phyloP scores from a whole-genome alignment of 331 rosid genomes.

The Acacia pycnantha region DNA sequence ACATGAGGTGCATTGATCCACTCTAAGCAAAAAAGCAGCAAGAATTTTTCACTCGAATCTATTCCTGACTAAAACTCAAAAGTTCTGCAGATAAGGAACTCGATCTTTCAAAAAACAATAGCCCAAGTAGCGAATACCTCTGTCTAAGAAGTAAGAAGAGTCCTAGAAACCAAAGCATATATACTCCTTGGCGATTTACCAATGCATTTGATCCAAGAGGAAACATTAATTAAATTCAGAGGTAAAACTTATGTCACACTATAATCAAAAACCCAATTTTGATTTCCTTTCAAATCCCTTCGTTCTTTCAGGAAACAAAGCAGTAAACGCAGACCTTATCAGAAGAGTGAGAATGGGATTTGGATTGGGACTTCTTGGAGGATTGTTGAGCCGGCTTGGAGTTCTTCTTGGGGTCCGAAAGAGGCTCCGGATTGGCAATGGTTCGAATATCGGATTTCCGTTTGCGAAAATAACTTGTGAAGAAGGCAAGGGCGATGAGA shows the following conservation, averaged over 20 bases:
- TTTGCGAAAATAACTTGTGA: conserved; percentile 57
- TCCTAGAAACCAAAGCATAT: neutral
- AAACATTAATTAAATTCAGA: neutral
- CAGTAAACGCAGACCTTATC: conserved; percentile 56
- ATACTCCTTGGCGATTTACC: neutral
- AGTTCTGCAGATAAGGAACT: neutral
- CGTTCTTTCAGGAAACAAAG: conserved; percentile 21
- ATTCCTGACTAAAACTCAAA: neutral
- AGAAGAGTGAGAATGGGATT: conserved; percentile 62
- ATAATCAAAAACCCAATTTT: neutral
- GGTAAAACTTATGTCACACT: neutral
- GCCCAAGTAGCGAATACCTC: neutral
- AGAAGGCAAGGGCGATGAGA: conserved; percentile 62
- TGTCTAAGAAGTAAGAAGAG: neutral
- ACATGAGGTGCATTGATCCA: neutral
- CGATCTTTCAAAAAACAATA: conserved; percentile 5
- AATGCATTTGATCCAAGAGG: conserved; percentile 14
- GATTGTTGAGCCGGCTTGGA: conserved; percentile 41
- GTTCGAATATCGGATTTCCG: conserved; percentile 80
- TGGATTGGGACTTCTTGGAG: conserved; percentile 55
- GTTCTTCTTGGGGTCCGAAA: conserved; percentile 45
- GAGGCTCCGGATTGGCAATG: conserved; percentile 60
- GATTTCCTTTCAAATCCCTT: neutral
- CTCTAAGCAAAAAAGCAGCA: conserved; percentile 2
- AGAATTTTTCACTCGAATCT: neutral